A percentile compares a stretch with the other conserved stretches of the same genome.
These are phyloP conservation scores for Noccaea bulbosa DNA, from an alignment of 345 rosid genomes.

Conservation along the genomic window DNA sequence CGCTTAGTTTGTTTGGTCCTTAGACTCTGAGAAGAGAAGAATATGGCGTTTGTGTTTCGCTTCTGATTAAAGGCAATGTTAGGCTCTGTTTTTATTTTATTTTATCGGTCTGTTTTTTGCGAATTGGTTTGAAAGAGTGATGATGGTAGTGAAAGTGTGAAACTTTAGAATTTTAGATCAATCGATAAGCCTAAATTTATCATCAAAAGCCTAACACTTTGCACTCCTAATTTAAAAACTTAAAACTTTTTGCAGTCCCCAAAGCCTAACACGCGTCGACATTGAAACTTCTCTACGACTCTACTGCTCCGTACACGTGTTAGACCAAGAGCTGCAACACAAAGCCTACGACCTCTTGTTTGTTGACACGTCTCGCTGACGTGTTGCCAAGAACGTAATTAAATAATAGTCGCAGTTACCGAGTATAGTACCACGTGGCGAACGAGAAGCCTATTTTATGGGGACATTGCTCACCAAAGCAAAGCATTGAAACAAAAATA, in stretches of 20 bases:
- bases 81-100: not conserved
- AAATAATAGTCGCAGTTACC: slow-evolving; percentile 22
- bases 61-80: not conserved
- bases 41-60: not conserved
- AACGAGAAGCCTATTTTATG: slow-evolving; percentile 23
- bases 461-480: slow-evolving; percentile 9
- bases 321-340: slow-evolving; percentile 8
- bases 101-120: not conserved
- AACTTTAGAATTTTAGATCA: slow-evolving; percentile 7
- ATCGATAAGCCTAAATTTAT: not conserved
- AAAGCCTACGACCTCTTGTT: slow-evolving; percentile 39
- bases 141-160: not conserved
- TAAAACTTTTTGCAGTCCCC: not conserved
- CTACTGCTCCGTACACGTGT: slow-evolving; percentile 32
- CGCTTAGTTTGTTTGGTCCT: not conserved
- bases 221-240: not conserved
- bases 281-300: slow-evolving; percentile 6
- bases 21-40: slow-evolving; percentile 9
- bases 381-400: slow-evolving; percentile 28
- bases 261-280: slow-evolving; percentile 26
- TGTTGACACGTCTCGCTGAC: slow-evolving; percentile 12
- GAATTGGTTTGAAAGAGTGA: not conserved
- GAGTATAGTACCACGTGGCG: slow-evolving; percentile 12
- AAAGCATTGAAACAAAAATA: not conserved
- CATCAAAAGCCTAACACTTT: not conserved